phyloP scores from a whole-genome alignment of 1,284 basidiomycete species.

The Mycena citricolor region DNA sequence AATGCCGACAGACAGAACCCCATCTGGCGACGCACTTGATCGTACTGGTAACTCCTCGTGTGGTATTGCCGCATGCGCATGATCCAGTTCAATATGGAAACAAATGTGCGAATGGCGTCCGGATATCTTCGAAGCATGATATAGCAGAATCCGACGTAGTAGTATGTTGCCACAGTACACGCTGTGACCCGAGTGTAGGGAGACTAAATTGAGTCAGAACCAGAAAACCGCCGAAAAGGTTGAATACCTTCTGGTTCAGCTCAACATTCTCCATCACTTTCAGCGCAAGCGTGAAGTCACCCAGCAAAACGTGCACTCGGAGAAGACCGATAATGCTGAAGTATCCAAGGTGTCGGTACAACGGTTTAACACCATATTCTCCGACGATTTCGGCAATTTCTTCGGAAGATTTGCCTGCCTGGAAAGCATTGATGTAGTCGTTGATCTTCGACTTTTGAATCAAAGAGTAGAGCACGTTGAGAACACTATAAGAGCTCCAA shows the following conservation, averaged over 20 bases:
- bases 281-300: constrained; percentile 93
- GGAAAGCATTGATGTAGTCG: constrained; percentile 85
- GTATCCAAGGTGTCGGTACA: constrained; percentile 97
- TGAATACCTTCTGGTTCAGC: constrained; percentile 74
- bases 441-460: constrained; percentile 97
- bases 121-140: constrained; percentile 93
- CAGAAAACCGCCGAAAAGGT: background rate
- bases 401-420: constrained; percentile 77
- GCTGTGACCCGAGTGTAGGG: constrained; percentile 91
- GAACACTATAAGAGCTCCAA: constrained; percentile 96
- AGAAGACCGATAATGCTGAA: constrained; percentile 95
- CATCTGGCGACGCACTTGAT: constrained; percentile 60
- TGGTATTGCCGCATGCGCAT: constrained; percentile 93
- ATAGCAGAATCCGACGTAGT: constrained; percentile 96
- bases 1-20: background rate
- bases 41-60: constrained; percentile 94
- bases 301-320: constrained; percentile 93
- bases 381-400: constrained; percentile 89
- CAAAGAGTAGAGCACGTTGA: constrained; percentile 97
- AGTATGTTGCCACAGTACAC: constrained; percentile 93
- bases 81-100: constrained; percentile 91
- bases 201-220: constrained; percentile 42
- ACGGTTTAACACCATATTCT: constrained; percentile 86
- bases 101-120: constrained; percentile 92
- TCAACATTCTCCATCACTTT: constrained; percentile 96